Conservation (phyloP, 2,329 filamentous ascomycete genomes). For the Huntiella omanensis region DNA sequence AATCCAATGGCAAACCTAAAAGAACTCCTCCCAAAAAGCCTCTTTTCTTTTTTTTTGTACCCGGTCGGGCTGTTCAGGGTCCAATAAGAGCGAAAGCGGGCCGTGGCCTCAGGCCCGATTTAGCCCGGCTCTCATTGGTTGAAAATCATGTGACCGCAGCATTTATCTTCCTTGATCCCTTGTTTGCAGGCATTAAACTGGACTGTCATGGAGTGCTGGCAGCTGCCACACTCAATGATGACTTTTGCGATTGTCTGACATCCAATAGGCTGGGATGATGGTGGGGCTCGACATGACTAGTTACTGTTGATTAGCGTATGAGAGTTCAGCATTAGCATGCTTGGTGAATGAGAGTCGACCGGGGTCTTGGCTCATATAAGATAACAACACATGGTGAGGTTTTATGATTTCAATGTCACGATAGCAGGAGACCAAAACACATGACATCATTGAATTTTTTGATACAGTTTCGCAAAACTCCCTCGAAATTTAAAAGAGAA, state of each 20-base stretch:
- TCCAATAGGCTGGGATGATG: constrained; percentile 9
- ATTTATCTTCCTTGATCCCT: not conserved
- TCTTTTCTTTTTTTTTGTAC: constrained; percentile 4
- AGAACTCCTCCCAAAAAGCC: constrained; percentile 1
- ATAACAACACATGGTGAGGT: not conserved
- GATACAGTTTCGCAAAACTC: not conserved
- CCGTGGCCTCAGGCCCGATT: constrained; percentile 12
- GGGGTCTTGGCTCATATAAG: too few relatives aligned
- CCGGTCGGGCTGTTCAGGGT: constrained; percentile 4
- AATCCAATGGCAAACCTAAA: not conserved
- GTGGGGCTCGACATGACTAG: constrained; percentile 1
- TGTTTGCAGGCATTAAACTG: not conserved
- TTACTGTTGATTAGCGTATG: not conserved
- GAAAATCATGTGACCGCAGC: constrained; percentile 10
- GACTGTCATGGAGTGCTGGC: not conserved
- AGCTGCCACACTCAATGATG: constrained; percentile 5
- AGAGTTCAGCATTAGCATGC: not conserved
- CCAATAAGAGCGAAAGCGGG: constrained; percentile 10
- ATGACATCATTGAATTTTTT: not conserved
- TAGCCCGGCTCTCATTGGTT: constrained; percentile 13
- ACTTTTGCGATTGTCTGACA: constrained; percentile 10
- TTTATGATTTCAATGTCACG: not conserved
- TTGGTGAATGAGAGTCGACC: not conserved
- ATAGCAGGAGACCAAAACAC: not conserved
- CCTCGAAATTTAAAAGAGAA: not conserved